Percentiles rank a stretch among this genome's conserved stretches.
Evolutionary conservation across 768 basidiomycete genomes (phyloP).

Genomic region (Glaciozyma antarctica): DNA sequence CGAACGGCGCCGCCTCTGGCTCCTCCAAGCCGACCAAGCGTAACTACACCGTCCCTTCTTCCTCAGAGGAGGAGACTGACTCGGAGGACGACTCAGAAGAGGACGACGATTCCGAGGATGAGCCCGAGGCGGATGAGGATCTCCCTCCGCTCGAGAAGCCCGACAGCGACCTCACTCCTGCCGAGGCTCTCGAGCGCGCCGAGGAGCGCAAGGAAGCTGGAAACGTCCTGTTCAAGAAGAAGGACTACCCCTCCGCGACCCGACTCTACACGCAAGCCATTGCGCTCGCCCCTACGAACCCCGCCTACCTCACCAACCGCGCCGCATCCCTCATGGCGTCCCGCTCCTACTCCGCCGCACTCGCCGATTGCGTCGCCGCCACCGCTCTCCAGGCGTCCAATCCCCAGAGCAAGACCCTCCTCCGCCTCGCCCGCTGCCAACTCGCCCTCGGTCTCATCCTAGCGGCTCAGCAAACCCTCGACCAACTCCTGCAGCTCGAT

Average conservation of each 20-base stretch:
- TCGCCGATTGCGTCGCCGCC: constrained; percentile 70
- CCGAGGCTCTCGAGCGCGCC: constrained; percentile 27
- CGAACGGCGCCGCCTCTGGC: neutral
- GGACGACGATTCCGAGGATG: constrained; percentile 7
- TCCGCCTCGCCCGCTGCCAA: constrained; percentile 75
- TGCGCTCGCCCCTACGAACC: constrained; percentile 56
- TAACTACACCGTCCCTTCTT: neutral
- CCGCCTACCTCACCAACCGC: constrained; percentile 72
- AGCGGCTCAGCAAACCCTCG: constrained; percentile 58
- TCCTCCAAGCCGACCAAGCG: neutral
- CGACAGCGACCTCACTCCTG: constrained; percentile 15
- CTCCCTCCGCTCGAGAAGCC: constrained; percentile 8
- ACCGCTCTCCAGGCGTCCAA: constrained; percentile 52
- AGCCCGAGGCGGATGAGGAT: neutral
- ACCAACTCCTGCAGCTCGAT: constrained; percentile 54
- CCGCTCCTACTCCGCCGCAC: constrained; percentile 63
- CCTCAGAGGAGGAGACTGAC: constrained; percentile 8
- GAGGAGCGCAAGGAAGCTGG: constrained; percentile 65
- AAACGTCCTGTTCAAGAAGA: constrained; percentile 44
- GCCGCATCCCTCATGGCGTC: constrained; percentile 76
- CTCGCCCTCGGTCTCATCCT: constrained; percentile 63
- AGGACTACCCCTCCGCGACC: constrained; percentile 28
- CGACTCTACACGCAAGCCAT: constrained; percentile 60
- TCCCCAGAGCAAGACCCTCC: constrained; percentile 65
- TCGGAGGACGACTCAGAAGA: constrained; percentile 8